Conservation (phyloP, 2,329 filamentous ascomycete genomes). For the Ophiostoma himal-ulmi region DNA sequence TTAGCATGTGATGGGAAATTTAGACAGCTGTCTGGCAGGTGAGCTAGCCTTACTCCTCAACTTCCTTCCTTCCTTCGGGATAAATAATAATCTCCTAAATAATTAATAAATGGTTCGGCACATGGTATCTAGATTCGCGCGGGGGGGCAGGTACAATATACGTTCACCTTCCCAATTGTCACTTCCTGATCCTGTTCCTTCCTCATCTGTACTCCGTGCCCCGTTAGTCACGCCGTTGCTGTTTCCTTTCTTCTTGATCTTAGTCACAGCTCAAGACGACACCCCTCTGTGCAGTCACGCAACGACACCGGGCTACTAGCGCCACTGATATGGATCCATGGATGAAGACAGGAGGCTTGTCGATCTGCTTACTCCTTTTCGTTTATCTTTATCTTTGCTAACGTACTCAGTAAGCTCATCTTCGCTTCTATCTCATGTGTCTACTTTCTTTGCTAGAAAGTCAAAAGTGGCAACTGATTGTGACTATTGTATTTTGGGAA, state of each 20-base stretch:
- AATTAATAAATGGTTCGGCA: background rate
- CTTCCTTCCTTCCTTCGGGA: background rate
- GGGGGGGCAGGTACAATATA: background rate
- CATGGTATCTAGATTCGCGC: background rate
- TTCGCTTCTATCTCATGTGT: too few species aligned
- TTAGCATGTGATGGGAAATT: background rate
- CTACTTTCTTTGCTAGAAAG: background rate
- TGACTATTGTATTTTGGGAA: background rate
- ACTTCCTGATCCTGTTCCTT: background rate
- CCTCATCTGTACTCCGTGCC: background rate
- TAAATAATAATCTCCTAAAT: background rate
- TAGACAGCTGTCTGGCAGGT: background rate
- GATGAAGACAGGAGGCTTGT: slow-evolving; percentile 3
- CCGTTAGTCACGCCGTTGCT: slow-evolving; percentile 4
- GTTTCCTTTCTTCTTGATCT: background rate
- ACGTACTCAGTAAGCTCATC: too few species aligned
- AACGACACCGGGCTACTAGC: background rate
- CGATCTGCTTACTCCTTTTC: background rate
- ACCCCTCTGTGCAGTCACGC: slow-evolving; percentile 1
- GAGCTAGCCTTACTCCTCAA: background rate
- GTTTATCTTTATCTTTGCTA: background rate
- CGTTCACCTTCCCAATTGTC: background rate
- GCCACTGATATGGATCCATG: background rate
- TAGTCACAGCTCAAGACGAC: background rate
- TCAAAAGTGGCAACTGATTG: background rate